Evolutionary conservation across 2,329 filamentous ascomycete species (phyloP).

Genomic region (Lasiodiplodia theobromae): DNA sequence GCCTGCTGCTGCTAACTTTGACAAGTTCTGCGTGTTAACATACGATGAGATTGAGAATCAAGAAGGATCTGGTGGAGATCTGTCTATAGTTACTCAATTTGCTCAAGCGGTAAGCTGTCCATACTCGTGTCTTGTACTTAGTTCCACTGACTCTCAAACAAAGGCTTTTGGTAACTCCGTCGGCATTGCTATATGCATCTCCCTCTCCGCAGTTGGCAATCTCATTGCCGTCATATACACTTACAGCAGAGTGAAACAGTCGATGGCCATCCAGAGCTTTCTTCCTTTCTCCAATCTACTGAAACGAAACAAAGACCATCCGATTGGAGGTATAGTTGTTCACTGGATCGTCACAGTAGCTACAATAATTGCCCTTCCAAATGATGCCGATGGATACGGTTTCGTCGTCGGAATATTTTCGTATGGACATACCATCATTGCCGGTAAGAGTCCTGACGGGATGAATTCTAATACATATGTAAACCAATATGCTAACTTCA

Average conservation of each 20-base stretch:
- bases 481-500: no score
- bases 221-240: conserved; percentile 31
- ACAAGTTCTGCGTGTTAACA: no score
- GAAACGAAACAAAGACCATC: conserved; percentile 12
- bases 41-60: no score
- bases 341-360: conserved; percentile 30
- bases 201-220: conserved; percentile 31
- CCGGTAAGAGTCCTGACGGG: not conserved
- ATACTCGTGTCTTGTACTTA: no score
- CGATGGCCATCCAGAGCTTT: conserved; percentile 30
- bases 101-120: not conserved
- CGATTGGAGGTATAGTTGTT: conserved; percentile 4
- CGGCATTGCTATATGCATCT: conserved; percentile 31
- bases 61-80: not conserved
- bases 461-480: no score
- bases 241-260: conserved; percentile 30
- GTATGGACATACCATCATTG: conserved; percentile 31
- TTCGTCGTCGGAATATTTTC: conserved; percentile 31
- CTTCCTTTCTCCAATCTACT: conserved; percentile 31
- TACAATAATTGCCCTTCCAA: conserved; percentile 22
- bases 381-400: conserved; percentile 29
- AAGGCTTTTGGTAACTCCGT: no score
- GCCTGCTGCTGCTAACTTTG: no score
- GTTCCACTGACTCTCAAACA: no score
- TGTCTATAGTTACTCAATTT: not conserved